Conservation (phyloP, 2,329 filamentous ascomycete genomes). For the Waltergamsia citrina region DNA sequence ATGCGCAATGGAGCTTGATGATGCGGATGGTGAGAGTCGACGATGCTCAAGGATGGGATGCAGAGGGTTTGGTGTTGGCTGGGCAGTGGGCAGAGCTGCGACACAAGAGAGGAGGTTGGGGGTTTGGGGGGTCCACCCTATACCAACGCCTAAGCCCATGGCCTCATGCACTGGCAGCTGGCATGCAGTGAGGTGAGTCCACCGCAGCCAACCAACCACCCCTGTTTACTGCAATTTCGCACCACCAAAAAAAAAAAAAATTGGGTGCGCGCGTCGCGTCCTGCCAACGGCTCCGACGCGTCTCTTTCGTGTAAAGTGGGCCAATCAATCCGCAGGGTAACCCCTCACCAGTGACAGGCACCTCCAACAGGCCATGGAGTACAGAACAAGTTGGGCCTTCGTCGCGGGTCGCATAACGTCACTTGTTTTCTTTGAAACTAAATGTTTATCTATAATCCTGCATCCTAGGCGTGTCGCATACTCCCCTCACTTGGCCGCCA, state of each 20-base stretch:
- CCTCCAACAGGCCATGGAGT: neutral
- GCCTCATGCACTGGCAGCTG: too few relatives aligned
- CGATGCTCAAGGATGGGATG: constrained; percentile 1
- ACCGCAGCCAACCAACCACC: neutral
- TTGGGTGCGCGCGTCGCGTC: constrained; percentile 1
- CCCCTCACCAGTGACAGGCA: neutral
- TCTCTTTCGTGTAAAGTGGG: neutral
- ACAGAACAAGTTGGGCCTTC: too few relatives aligned
- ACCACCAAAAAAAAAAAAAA: neutral
- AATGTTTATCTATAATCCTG: too few relatives aligned
- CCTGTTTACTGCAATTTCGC: neutral
- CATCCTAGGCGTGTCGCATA: too few relatives aligned
- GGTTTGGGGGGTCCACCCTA: neutral
- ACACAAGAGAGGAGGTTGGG: constrained; percentile 2
- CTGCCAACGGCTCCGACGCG: neutral
- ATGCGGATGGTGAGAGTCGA: neutral
- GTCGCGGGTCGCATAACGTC: neutral
- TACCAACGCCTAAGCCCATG: too few relatives aligned
- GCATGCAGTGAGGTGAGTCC: neutral
- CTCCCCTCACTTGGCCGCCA: neutral
- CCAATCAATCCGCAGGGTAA: neutral
- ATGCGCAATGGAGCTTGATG: neutral
- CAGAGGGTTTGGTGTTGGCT: neutral
- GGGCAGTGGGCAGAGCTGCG: neutral
- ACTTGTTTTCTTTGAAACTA: neutral